phyloP scores from a whole-genome alignment of 352 stramenopile species.

The Blastocystis sp. region DNA sequence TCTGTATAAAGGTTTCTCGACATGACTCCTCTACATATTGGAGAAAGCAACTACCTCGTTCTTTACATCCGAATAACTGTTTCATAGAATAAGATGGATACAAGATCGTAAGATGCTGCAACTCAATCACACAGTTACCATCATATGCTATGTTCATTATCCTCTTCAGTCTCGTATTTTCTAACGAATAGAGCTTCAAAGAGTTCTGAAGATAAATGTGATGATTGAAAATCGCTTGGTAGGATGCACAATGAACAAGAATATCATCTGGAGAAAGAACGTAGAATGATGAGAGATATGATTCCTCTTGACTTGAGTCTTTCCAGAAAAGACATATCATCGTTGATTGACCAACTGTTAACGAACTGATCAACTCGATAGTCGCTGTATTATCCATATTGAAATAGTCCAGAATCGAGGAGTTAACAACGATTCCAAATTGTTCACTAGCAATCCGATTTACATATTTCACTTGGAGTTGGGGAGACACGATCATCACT shows the following conservation, averaged over 20 bases:
- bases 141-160: background rate
- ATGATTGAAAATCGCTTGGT: background rate
- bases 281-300: background rate
- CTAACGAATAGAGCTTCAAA: background rate
- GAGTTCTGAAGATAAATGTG: background rate
- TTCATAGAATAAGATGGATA: conserved; percentile 1
- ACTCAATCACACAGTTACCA: background rate
- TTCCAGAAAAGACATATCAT: background rate
- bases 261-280: background rate
- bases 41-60: background rate
- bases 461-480: background rate
- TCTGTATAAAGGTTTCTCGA: background rate
- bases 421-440: background rate
- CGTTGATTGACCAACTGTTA: background rate
- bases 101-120: background rate
- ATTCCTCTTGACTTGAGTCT: background rate
- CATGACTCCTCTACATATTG: background rate
- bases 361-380: background rate
- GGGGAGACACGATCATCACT: background rate
- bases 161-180: background rate
- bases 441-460: background rate
- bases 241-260: background rate
- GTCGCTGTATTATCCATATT: background rate
- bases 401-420: background rate
- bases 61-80: background rate